Base-by-base conservation (phyloP, 164 flowering plant species). In the Akebia trifoliata region DNA sequence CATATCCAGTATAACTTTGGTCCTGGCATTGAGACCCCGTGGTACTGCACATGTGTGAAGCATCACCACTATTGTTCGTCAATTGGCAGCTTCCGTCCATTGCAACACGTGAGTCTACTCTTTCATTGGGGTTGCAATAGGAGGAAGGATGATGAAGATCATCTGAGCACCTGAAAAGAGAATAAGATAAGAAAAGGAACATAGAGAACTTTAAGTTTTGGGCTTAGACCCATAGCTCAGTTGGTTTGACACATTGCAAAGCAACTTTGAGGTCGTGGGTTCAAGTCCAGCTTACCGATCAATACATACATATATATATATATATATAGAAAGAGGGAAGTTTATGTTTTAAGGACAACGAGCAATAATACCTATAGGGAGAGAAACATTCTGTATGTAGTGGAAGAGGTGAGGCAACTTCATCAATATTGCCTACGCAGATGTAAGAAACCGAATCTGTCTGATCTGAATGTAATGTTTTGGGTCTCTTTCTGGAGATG, bases 41-140 rank as follows among this genome's bases (percentile, higher is more conserved):
- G 40, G 24, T 42, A 61, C 55, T 63, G 61, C 56, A 60, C 0
- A 69, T 30, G 14, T 60, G 70, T 5, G 67, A 42, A 53, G 44
- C 50, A 37, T 62, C 72, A 56, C 61, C 70, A 48, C 61, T 39
- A 37, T 51, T 65, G 21, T 72, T 74, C 56, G 60, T 65, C 4
- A 70, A 71, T 45, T 65, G 71, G 68, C 78, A 72, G 44, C 54
- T 74, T 54, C 69, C 77, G 43, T 76, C 83, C 56, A 64, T 58
- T 22, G 74, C 66, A 28, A 63, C 70, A 48, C 59, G 63, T 47
- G 71, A 52, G n/a, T 60, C 66, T 37, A 61, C 44, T 24, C 56
- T 57, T 54, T 67, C 61, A 35, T 61, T 72, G 9, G 58, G 58
- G 64, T 58, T 34, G 31, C 64, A 67, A 39, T 55, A 54, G 39